Percentiles rank a stretch among this genome's conserved stretches.
Conservation (phyloP, 2,329 filamentous ascomycete genomes). For the Colletotrichum cordylinicola region DNA sequence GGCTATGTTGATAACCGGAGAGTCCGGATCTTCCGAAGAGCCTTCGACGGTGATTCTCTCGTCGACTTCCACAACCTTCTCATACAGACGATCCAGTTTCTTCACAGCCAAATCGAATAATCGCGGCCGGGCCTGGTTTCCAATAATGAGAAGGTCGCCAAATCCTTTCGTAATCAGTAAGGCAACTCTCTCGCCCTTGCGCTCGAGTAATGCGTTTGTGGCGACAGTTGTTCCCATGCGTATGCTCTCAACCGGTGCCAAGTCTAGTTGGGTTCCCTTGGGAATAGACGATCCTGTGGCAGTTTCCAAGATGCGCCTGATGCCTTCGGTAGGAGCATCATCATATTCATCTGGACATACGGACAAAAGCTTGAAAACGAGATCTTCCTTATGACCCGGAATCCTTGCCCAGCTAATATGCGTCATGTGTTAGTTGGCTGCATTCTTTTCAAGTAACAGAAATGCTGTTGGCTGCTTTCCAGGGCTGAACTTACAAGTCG, state of each 20-base stretch:
- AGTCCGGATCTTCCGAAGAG: neutral
- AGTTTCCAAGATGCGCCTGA: slow-evolving; percentile 51
- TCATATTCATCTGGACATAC: slow-evolving; percentile 75
- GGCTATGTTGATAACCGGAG: slow-evolving; percentile 27
- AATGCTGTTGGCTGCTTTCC: neutral
- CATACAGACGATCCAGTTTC: slow-evolving; percentile 72
- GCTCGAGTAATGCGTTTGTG: slow-evolving; percentile 75
- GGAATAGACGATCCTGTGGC: slow-evolving; percentile 28
- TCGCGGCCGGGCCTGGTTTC: slow-evolving; percentile 74
- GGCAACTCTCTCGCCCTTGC: slow-evolving; percentile 74
- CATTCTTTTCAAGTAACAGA: neutral
- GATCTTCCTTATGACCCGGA: slow-evolving; percentile 64
- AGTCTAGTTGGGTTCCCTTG: slow-evolving; percentile 30
- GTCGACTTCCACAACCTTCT: slow-evolving; percentile 72
- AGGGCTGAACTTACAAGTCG: neutral
- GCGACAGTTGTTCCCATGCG: slow-evolving; percentile 82
- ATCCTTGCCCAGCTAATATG: slow-evolving; percentile 35
- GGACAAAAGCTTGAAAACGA: slow-evolving; percentile 74
- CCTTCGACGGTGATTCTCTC: slow-evolving; percentile 65
- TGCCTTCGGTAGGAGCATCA: slow-evolving; percentile 76
- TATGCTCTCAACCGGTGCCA: slow-evolving; percentile 62
- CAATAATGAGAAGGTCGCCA: slow-evolving; percentile 73
- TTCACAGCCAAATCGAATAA: slow-evolving; percentile 76
- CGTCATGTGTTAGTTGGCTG: neutral
- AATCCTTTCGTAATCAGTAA: slow-evolving; percentile 76